Evolutionary conservation across 495 filamentous ascomycete species (phyloP).

Genomic region (Podospora comata): DNA sequence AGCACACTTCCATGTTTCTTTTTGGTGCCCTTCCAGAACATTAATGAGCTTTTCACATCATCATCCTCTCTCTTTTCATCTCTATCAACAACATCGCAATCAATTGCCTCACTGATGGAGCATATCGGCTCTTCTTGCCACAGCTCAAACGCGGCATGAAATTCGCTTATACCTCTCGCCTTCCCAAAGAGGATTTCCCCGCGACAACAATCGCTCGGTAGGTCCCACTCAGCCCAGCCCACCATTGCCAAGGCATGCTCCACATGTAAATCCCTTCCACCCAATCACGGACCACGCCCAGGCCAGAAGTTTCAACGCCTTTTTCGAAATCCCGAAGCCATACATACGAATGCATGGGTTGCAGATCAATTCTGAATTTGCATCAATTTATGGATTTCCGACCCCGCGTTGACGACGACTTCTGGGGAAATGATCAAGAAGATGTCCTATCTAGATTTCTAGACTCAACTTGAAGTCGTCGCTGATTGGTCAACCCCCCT

Average conservation of each 20-base stretch:
- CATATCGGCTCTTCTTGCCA: not conserved
- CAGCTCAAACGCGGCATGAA: not conserved
- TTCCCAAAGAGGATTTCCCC: not conserved
- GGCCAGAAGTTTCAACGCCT: not conserved
- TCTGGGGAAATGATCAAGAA: not conserved
- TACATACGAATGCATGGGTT: not conserved
- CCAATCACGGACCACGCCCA: not conserved
- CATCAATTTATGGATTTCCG: not conserved
- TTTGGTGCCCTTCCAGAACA: not conserved
- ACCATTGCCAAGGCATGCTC: not conserved
- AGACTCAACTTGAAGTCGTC: not conserved
- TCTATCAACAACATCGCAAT: not conserved
- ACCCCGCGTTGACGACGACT: not conserved
- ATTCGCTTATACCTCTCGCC: not conserved
- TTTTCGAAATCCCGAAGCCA: not conserved
- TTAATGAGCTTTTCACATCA: not conserved
- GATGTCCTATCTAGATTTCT: not conserved
- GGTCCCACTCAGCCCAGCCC: not conserved
- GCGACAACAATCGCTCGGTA: not conserved
- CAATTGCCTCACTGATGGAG: not conserved
- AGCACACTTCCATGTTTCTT: not conserved
- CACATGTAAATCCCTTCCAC: not conserved
- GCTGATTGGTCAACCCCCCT: not conserved
- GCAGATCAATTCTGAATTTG: conserved; percentile 5
- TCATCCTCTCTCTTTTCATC: not conserved